Evolutionary conservation across 1,139 yeast genomes (phyloP), one percentile per base, ranked within the genome.

Genomic region (Suhomyces maxii): DNA sequence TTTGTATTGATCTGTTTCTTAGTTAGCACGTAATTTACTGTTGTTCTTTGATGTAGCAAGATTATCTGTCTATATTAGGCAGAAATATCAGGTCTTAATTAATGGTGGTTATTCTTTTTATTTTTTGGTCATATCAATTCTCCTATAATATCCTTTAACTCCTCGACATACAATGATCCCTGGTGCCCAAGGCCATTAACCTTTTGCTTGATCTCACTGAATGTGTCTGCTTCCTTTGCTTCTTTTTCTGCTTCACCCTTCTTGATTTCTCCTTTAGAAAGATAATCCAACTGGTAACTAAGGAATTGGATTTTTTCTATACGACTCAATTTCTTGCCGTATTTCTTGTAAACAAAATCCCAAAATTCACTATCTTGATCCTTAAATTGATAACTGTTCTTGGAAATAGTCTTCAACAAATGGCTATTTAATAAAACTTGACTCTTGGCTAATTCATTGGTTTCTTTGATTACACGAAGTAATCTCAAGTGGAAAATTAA

Each of bases 371-470:
- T 41, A 28, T 28, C 38, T n/a, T 38, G 32, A 11, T 34, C 30
- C n/a, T 41, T 43, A 13, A 39, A 35, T 12, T 38, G 36, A 30
- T 30, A 31, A 26, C n/a, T 30, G 12, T 14, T 40, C 32, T 39
- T 36, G 6, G 50, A 26, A n/a, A 50, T 26, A 1, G 45, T 34
- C 11, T 39, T 47, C 8, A 61, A 44, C 33, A 66, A 51, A 30
- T 62, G 60, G n/a, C 59, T 50, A 44, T 58, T 65, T 4, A 65
- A 41, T 14, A 58, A 42, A 28, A 68, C 47, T 50, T 69, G 73
- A 33, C 58, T 56, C 41, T 56, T 58, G n/a, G 61, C 51, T 26
- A 69, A 51, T 26, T 49, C 53, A 41, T 65, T 66, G 14, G 68
- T 64, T 42, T 67, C 69, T 26, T 48, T 51, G 8, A 65, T 49